phyloP scores from a whole-genome alignment of 176 grass and related monocot species.

The Tillandsia fasciculata region DNA sequence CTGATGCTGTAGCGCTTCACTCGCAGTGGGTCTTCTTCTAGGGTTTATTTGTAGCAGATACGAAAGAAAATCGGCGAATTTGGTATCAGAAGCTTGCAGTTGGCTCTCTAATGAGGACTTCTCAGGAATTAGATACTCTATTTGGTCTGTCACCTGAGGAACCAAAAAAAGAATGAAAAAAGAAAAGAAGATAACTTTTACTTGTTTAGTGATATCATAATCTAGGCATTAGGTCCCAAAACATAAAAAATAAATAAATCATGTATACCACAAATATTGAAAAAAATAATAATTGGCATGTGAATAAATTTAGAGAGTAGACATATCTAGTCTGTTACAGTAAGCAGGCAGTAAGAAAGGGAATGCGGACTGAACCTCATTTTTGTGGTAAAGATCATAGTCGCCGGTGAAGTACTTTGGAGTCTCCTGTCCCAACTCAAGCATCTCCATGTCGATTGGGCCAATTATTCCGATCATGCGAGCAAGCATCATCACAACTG shows the following conservation, averaged over 20 bases:
- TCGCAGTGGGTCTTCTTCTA: conserved; percentile 65
- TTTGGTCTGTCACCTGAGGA: conserved; percentile 62
- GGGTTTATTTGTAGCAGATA: conserved; percentile 93
- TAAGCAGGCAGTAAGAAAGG: neutral
- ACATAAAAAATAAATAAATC: too few relatives aligned
- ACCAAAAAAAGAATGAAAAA: conserved; percentile 7
- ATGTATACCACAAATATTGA: too few relatives aligned
- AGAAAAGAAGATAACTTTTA: neutral
- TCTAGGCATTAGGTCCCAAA: too few relatives aligned
- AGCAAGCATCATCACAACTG: conserved; percentile 73
- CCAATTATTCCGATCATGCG: conserved; percentile 63
- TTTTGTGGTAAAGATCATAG: conserved; percentile 66
- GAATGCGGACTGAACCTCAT: conserved; percentile 54
- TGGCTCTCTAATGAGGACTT: conserved; percentile 63
- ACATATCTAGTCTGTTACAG: neutral
- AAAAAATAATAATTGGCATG: too few relatives aligned
- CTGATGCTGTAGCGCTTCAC: conserved; percentile 64
- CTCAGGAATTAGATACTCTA: conserved; percentile 62
- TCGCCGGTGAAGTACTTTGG: conserved; percentile 79
- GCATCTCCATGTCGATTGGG: conserved; percentile 94
- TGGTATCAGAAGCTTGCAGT: conserved; percentile 45
- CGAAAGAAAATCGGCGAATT: conserved; percentile 83
- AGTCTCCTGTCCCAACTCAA: conserved; percentile 55
- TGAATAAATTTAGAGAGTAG: too few relatives aligned
- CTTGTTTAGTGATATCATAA: too few relatives aligned